A percentile compares a stretch with the other conserved stretches of the same genome.
Evolutionary conservation across 208 protist genomes (phyloP).

Genomic region (Leishmania tropica): DNA sequence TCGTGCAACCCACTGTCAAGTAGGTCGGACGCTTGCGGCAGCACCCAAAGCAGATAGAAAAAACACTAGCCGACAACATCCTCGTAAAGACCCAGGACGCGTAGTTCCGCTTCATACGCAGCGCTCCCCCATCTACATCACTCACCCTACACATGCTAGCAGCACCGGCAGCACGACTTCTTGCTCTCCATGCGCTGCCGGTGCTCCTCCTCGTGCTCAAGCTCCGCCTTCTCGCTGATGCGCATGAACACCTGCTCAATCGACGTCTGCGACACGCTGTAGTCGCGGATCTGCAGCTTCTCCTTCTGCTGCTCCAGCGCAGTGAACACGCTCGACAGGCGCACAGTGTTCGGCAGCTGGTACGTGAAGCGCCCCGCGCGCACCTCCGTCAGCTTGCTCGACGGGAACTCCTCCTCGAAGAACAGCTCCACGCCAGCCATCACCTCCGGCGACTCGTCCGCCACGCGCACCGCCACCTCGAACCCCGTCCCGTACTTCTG

Average conservation of each 20-base stretch:
- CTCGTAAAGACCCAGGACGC: no score
- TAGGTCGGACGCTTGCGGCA: no score
- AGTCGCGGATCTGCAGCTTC: conserved; percentile 62
- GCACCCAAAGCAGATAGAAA: no score
- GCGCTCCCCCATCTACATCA: no score
- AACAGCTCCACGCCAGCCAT: conserved; percentile 33
- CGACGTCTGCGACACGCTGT: conserved; percentile 76
- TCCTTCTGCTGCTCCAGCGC: conserved; percentile 45
- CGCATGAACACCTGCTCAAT: conserved; percentile 90
- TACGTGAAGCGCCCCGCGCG: conserved; percentile 46
- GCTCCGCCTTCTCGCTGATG: conserved; percentile 65
- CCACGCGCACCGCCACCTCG: conserved; percentile 51
- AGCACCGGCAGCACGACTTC: not conserved
- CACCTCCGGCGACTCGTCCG: conserved; percentile 11
- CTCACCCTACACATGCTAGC: no score
- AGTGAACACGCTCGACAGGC: conserved; percentile 48
- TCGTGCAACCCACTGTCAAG: no score
- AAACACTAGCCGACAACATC: no score
- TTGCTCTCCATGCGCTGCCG: not conserved
- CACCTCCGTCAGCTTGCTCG: conserved; percentile 41
- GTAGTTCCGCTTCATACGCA: no score
- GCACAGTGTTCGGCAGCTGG: conserved; percentile 36
- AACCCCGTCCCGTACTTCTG: conserved; percentile 76
- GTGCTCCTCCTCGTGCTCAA: conserved; percentile 34
- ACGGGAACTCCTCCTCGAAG: conserved; percentile 36